These are phyloP conservation scores for Fraxinus floribunda DNA, from an alignment of 305 asterid species.

Conservation along the genomic window DNA sequence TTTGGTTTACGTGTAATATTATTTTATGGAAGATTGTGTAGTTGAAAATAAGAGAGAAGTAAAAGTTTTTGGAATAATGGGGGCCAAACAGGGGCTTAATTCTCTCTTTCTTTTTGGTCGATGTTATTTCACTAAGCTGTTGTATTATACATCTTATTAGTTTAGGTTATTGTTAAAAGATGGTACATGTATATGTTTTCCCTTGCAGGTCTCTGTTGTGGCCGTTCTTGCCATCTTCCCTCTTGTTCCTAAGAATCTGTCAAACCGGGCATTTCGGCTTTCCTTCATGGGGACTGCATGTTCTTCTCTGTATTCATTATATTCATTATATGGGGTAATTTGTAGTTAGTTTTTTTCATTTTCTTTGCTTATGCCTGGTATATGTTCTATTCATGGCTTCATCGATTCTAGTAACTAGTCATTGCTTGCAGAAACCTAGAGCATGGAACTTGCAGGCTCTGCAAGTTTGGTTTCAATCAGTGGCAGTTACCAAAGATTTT, in stretches of 20 bases:
- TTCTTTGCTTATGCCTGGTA: background rate
- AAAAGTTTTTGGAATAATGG: too few relatives aligned
- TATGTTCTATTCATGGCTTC: slow-evolving; percentile 16
- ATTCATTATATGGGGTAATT: slow-evolving; percentile 80
- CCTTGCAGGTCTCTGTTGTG: slow-evolving; percentile 68
- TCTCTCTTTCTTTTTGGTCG: background rate
- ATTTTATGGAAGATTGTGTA: too few relatives aligned
- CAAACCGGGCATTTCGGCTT: slow-evolving; percentile 80
- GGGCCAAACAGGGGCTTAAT: background rate
- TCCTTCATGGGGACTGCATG: slow-evolving; percentile 83
- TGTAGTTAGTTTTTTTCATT: slow-evolving; percentile 10
- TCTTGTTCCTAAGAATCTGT: slow-evolving; percentile 67
- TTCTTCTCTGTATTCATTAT: slow-evolving; percentile 73
- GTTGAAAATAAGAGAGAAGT: too few relatives aligned
- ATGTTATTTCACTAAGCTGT: slow-evolving; percentile 10
- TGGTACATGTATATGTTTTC: background rate
- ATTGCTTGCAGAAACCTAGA: slow-evolving; percentile 74
- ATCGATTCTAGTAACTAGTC: background rate
- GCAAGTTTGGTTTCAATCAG: slow-evolving; percentile 87
- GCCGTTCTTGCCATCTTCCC: slow-evolving; percentile 83
- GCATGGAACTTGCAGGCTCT: slow-evolving; percentile 90
- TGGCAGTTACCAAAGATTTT: slow-evolving; percentile 77
- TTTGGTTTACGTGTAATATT: too few relatives aligned
- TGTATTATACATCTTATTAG: background rate
- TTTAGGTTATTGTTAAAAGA: background rate